phyloP scores from a whole-genome alignment of 768 basidiomycete genomes.

The Pisolithus sp. region DNA sequence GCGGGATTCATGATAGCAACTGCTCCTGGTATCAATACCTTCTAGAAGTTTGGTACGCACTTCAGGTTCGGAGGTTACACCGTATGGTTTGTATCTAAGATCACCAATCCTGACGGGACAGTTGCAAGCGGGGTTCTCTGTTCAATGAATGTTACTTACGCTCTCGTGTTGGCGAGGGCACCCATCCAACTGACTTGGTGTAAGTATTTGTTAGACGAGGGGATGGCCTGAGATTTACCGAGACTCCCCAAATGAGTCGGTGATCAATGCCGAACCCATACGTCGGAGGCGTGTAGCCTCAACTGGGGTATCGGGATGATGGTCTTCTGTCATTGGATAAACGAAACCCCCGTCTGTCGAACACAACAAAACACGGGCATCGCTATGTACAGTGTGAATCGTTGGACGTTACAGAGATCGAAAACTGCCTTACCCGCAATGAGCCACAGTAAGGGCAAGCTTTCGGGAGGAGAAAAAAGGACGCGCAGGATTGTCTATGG shows the following conservation, averaged over 20 bases:
- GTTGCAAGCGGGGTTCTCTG: constrained; percentile 2
- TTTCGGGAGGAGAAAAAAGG: constrained; percentile 80
- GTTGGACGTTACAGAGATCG: constrained; percentile 1
- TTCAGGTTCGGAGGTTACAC: constrained; percentile 91
- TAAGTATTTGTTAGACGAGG: constrained; percentile 1
- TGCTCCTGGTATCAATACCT: constrained; percentile 38
- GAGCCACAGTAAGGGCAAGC: constrained; percentile 81
- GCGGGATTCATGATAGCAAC: neutral
- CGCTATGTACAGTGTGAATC: constrained; percentile 40
- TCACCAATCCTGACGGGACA: constrained; percentile 65
- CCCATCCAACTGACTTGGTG: constrained; percentile 77
- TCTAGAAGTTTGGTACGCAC: constrained; percentile 68
- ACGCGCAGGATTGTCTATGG: constrained; percentile 69
- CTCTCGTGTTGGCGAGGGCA: constrained; percentile 84
- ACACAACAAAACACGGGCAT: constrained; percentile 84
- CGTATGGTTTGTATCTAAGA: constrained; percentile 80
- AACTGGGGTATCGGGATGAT: constrained; percentile 88
- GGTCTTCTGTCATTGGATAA: constrained; percentile 86
- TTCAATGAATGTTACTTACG: constrained; percentile 39
- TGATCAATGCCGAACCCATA: constrained; percentile 83
- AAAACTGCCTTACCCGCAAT: constrained; percentile 65
- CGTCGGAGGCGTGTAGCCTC: constrained; percentile 81
- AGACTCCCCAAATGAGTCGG: constrained; percentile 92
- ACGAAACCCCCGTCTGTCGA: constrained; percentile 65
- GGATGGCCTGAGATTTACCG: constrained; percentile 40